These are phyloP conservation scores for Emericellopsis cladophorae DNA, from an alignment of 2,329 filamentous ascomycete species.

Conservation along the genomic window DNA sequence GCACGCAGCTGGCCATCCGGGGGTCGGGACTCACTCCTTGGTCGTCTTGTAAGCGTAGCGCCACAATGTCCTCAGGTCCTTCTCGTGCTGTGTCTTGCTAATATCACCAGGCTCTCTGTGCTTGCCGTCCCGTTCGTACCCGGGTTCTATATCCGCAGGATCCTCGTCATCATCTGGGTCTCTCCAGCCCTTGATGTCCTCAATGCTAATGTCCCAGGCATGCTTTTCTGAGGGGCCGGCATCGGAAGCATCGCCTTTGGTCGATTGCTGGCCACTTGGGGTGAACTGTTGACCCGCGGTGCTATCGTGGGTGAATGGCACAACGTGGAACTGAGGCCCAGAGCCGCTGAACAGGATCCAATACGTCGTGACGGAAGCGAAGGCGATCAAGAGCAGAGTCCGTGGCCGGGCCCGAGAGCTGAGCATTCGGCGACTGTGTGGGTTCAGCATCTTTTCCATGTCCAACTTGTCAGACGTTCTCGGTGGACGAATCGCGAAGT, in stretches of 20 bases:
- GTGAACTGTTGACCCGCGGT: background rate
- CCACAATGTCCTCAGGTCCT: slow-evolving; percentile 28
- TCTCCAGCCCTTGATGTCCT: slow-evolving; percentile 20
- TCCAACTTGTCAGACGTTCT: background rate
- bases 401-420: slow-evolving; percentile 25
- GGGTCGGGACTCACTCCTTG: slow-evolving; percentile 20
- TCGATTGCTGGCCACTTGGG: slow-evolving; percentile 2
- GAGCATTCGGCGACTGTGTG: slow-evolving; percentile 14
- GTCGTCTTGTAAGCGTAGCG: slow-evolving; percentile 25
- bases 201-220: slow-evolving; percentile 20
- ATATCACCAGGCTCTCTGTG: slow-evolving; percentile 16
- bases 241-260: slow-evolving; percentile 4
- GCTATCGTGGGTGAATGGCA: slow-evolving; percentile 13
- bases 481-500: no score
- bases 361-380: slow-evolving; percentile 28
- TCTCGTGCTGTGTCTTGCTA: slow-evolving; percentile 22
- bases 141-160: slow-evolving; percentile 19
- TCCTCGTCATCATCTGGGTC: slow-evolving; percentile 22
- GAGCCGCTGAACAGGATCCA: slow-evolving; percentile 26
- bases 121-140: slow-evolving; percentile 23
- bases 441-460: slow-evolving; percentile 19
- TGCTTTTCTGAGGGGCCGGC: slow-evolving; percentile 4
- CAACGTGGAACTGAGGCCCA: slow-evolving; percentile 17
- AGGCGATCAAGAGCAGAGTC: slow-evolving; percentile 24
- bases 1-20: slow-evolving; percentile 1